These are phyloP conservation scores for Xanthoconium purpureum DNA, from an alignment of 768 basidiomycete species.

Conservation along the genomic window DNA sequence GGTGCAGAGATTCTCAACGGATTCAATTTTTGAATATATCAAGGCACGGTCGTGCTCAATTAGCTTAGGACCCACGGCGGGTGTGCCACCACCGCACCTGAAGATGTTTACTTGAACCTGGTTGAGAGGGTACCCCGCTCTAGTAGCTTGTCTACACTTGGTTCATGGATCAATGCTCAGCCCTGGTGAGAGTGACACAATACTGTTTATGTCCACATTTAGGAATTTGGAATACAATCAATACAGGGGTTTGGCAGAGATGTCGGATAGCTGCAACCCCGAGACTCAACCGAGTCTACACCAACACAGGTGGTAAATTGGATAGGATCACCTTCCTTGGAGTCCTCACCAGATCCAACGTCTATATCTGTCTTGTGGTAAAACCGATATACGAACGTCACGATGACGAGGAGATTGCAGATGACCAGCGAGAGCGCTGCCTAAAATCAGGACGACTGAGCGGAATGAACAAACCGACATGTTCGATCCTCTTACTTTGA, in stretches of 20 bases:
- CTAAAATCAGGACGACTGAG: conserved; percentile 3
- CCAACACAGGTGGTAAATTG: background rate
- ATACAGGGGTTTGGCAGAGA: background rate
- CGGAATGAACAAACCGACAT: background rate
- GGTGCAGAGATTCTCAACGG: too few relatives aligned
- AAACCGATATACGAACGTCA: conserved; percentile 12
- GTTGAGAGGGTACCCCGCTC: too few relatives aligned
- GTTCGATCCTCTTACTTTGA: conserved; percentile 15
- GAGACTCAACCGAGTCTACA: background rate
- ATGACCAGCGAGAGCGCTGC: conserved; percentile 19
- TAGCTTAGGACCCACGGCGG: too few relatives aligned
- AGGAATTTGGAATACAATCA: background rate
- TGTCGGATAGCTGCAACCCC: background rate
- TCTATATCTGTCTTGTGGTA: conserved; percentile 5
- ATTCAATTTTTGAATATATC: too few relatives aligned
- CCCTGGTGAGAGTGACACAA: background rate
- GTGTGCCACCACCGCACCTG: too few relatives aligned
- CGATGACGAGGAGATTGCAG: conserved; percentile 21
- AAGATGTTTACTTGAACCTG: too few relatives aligned
- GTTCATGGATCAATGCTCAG: too few relatives aligned
- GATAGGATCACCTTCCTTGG: background rate
- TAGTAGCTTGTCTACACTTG: too few relatives aligned
- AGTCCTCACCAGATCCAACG: background rate
- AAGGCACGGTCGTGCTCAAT: too few relatives aligned
- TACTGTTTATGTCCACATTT: background rate